Evolutionary conservation across 805 yeast species (phyloP).

Genomic region (Kodamaea neixiangensis): DNA sequence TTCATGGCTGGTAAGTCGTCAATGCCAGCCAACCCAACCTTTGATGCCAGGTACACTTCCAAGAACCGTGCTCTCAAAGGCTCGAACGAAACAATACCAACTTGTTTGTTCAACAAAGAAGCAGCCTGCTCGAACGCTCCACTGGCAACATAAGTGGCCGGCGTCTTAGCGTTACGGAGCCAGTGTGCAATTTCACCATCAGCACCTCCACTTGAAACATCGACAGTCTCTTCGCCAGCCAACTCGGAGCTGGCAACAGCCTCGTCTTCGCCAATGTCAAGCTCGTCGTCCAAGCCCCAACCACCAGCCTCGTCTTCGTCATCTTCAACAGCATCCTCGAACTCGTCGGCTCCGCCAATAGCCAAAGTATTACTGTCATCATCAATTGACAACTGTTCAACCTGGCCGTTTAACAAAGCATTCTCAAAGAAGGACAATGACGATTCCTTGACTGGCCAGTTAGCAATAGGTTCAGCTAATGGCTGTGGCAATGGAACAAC

Average conservation of each 20-base stretch:
- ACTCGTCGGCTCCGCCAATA: conserved; percentile 17
- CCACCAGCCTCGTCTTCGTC: conserved; percentile 47
- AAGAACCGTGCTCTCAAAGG: conserved; percentile 83
- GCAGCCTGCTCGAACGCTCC: conserved; percentile 97
- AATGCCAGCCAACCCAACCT: conserved; percentile 71
- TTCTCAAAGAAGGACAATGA: conserved; percentile 80
- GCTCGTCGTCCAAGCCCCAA: conserved; percentile 80
- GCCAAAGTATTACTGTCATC: conserved; percentile 28
- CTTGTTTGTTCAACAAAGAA: conserved; percentile 84
- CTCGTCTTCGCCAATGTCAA: conserved; percentile 56
- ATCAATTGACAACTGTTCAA: conserved; percentile 62
- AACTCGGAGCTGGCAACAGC: conserved; percentile 16
- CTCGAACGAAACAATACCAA: conserved; percentile 82
- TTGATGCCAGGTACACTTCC: conserved; percentile 80
- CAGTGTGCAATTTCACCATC: conserved; percentile 71
- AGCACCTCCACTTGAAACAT: conserved; percentile 28
- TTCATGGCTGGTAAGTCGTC: conserved; percentile 72
- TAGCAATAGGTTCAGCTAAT: conserved; percentile 43
- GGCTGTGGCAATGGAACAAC: conserved; percentile 51
- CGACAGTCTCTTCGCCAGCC: conserved; percentile 9
- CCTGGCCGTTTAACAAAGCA: conserved; percentile 70
- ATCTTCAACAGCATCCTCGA: conserved; percentile 26
- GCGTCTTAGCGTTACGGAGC: conserved; percentile 85
- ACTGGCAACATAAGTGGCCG: conserved; percentile 92
- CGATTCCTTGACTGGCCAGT: conserved; percentile 84